Evolutionary conservation across 1,284 basidiomycete species (phyloP), one percentile per base, ranked within the genome.

Genomic region (Tilletia walkeri): DNA sequence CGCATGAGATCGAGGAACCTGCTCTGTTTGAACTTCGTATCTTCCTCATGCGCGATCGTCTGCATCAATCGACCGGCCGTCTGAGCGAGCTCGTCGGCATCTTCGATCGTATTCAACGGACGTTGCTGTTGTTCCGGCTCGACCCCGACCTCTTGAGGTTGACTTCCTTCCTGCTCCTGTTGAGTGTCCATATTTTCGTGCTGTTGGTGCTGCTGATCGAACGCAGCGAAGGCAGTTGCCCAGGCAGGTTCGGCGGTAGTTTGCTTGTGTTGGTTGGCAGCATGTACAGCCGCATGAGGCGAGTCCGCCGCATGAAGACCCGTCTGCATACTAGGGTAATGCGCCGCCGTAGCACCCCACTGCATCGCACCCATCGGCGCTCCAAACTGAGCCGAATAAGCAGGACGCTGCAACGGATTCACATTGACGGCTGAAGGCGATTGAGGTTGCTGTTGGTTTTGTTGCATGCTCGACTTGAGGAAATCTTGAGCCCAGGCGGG

Each of bases 11-110:
- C 87, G 86, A 97, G 87, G 83, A 98, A 98, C 74, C 89, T 87
- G 84, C 93, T 95, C 67, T 94, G 89, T 82, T 90, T 88, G 82
- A 98, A 94, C 84, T 97, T 97, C 56, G 90, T 89, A 80, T 92
- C 94, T 74, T 78, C 75, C 39, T 88, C 87, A 39, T 90, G 88
- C 69, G 80, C 77, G 12, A 86, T 82, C 7, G 83, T 80, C 4
- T 80, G 73, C 65, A 85, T 78, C 1, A 86, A 77, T 30, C 78
- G 74, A 24, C 82, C 84, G 10, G 85, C 84, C 2, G 84, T 84
- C 50, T 77, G 74, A 1, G 85, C 84, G 49, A 85, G 79, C 24
- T 80, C 78, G 65, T 85, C 85, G 16, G 73, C 75, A 63, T 76
- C 77, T 56, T 69, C 68, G 66, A 53, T 30, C 1, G 66, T 56